Evolutionary conservation across 257 asterid species (phyloP), one percentile per base, ranked within the genome.

Genomic region (Primulina eburnea): DNA sequence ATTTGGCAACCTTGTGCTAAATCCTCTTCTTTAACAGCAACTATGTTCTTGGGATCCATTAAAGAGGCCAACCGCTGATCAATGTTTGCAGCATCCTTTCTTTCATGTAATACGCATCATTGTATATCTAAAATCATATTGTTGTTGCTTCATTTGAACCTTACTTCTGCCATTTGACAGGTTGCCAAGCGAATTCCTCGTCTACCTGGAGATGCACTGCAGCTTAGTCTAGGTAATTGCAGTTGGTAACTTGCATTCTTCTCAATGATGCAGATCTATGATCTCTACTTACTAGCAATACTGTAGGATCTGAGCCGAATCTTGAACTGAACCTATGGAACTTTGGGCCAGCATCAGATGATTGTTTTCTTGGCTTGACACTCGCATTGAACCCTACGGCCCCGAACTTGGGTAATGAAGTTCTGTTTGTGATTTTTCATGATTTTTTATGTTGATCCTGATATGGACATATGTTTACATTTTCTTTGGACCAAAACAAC

Each of bases 311-410:
- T 71, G 84, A 82, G 76, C 98, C 98, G 62, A 92, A 92, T 83
- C 98, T 92, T 81, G 98, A 92, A 73, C 89, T 92, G 85, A 90
- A 84, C 89, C 92, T 92, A 69, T 88, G 98, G 95, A 84, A 87
- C 85, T 92, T 85, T 71, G 92, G 92, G 67, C 62, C 85, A 68
- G 70, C 86, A 74, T 67, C 43, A 43, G 96, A 92, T 76, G 96
- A 88, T 76, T 90, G 97, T 77, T 90, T 81, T 83, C 98, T 92
- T 77, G 97, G 95, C 70, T 83, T 92, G 92, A 87, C 97, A 59
- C 82, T 92, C 85, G 98, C 97, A 72, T 86, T 92, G 75, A 89
- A 86, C 72, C 95, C 98, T 71, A 92, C 92, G 71, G 85, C 84
- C 71, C 81, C 95, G 53, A 79, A 80, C 70, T 75, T 85, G 79